phyloP scores from a whole-genome alignment of 495 filamentous ascomycete species.

The Oleoguttula mirabilis region DNA sequence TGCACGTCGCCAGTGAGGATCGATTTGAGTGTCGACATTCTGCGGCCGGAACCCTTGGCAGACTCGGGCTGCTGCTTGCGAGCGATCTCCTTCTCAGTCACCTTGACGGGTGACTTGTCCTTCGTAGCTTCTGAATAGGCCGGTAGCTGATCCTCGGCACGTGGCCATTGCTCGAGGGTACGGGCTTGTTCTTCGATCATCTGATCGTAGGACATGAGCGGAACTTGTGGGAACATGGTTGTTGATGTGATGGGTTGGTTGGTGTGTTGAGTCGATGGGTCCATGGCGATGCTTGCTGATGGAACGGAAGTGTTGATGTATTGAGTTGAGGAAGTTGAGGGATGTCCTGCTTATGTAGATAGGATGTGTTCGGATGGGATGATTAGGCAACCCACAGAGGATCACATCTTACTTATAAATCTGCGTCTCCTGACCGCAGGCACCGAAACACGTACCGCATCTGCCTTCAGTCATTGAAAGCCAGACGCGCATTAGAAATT shows the following conservation, averaged over 20 bases:
- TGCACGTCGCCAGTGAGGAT: neutral
- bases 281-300: neutral
- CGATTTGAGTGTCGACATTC: neutral
- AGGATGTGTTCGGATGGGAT: too few relatives aligned
- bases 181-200: neutral
- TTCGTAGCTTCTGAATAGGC: constrained; percentile 3
- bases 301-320: neutral
- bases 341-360: too few relatives aligned
- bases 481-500: too few relatives aligned
- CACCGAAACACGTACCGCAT: too few relatives aligned
- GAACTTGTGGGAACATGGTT: neutral
- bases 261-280: neutral
- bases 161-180: neutral
- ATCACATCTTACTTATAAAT: too few relatives aligned
- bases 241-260: neutral
- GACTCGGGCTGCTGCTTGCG: neutral
- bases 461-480: too few relatives aligned
- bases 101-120: neutral
- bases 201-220: neutral
- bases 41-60: neutral
- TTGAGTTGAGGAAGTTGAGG: neutral
- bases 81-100: neutral
- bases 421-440: too few relatives aligned
- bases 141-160: constrained; percentile 3
- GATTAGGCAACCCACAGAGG: too few relatives aligned